Conservation (phyloP, 371 early-diverging fungal species). For the Haplosporangium sp. region DNA sequence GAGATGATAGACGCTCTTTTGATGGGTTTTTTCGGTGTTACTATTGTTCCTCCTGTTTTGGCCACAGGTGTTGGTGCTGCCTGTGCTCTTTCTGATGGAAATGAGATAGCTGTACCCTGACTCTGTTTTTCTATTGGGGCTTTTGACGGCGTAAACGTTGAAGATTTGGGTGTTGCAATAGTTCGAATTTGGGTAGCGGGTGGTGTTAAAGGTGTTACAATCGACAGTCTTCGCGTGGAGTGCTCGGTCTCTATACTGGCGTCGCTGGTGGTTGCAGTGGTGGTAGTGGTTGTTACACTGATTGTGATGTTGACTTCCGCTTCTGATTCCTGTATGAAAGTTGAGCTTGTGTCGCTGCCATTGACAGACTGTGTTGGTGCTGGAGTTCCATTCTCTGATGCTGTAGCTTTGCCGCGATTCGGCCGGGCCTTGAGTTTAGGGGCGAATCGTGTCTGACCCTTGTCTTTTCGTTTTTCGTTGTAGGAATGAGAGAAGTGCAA, state of each 20-base stretch:
- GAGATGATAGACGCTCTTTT: constrained; percentile 39
- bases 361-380: constrained; percentile 24
- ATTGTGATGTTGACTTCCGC: not conserved
- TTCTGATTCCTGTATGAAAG: constrained; percentile 20
- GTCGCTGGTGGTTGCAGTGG: not conserved
- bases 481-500: not conserved
- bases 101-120: constrained; percentile 17
- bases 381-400: constrained; percentile 40
- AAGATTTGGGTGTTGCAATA: constrained; percentile 16
- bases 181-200: constrained; percentile 1
- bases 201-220: constrained; percentile 12
- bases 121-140: constrained; percentile 6
- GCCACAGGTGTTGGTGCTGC: constrained; percentile 11
- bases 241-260: not conserved
- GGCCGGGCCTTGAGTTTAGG: constrained; percentile 54
- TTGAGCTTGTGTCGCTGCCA: constrained; percentile 28
- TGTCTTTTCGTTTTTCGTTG: constrained; percentile 23
- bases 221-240: constrained; percentile 17
- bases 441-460: constrained; percentile 48
- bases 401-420: constrained; percentile 23
- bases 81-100: constrained; percentile 15
- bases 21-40: not conserved
- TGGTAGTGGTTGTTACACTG: not conserved
- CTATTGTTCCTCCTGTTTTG: not conserved
- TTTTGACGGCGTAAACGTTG: constrained; percentile 14